Evolutionary conservation across 345 rosid genomes (phyloP), one percentile per base, ranked within the genome.

Genomic region (Lenwebbia sp.): DNA sequence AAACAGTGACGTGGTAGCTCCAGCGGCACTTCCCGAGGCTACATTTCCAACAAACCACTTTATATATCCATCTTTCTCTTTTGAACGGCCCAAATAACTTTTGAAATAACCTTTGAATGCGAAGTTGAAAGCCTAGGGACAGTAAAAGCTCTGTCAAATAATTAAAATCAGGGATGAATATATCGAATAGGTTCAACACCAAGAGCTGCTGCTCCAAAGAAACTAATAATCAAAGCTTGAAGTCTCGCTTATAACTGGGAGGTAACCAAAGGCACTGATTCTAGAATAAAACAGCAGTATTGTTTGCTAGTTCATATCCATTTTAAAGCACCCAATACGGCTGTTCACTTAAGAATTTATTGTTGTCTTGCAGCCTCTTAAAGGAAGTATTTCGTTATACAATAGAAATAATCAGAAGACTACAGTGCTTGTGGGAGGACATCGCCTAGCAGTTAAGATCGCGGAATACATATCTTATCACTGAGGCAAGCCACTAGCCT

Each of bases 11-110:
- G 96, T 95, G 37, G 95, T 95, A 76, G 99, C 99, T 65, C 99
- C 99, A 86, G 98, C 99, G 78, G 99, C 99, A 90, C 99, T 96
- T 57, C 99, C 99, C 7, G 98, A 95, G 85, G 99, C 98, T 53
- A 96, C 88, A 41, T 97, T 97, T 44, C 98, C 97, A 55, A 94
- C 91, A 91, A 97, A 96, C 95, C 98, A 92, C 89, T 92, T 96
- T 41, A 91, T 10, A 87, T 95, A 95, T 88, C 98, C 98, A 87
- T 96, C 98, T 88, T 86, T 94, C 94, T 97, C 99, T 88, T 93
- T 95, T 14, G 99, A 95, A 87, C 89, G 58, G 51, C 98, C 98
- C 54, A 95, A 92, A 87, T 89, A 84, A 92, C 89, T 90, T 91
- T 93, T 96, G 93, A 92, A 96, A 93, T 96, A 96, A 91, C 98